Evolutionary conservation across 1,139 yeast genomes (phyloP).

Genomic region (Pichia inconspicua): DNA sequence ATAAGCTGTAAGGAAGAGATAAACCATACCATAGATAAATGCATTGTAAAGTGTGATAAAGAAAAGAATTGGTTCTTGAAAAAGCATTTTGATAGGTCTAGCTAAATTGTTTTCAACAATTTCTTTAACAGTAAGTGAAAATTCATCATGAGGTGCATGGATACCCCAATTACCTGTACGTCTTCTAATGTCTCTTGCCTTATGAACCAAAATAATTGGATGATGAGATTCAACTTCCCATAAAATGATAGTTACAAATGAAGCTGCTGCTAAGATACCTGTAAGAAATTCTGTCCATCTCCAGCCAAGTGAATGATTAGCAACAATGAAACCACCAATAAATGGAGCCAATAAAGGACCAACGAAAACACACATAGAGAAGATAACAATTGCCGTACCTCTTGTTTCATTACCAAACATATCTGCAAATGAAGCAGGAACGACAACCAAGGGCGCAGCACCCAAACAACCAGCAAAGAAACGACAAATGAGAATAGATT

Average conservation of each 20-base stretch:
- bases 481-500: conserved; percentile 63
- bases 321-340: conserved; percentile 55
- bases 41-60: conserved; percentile 69
- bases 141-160: conserved; percentile 75
- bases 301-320: conserved; percentile 55
- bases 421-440: conserved; percentile 79
- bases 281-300: conserved; percentile 67
- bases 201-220: conserved; percentile 48
- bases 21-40: conserved; percentile 76
- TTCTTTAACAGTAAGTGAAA: conserved; percentile 35
- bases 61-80: conserved; percentile 66
- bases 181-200: conserved; percentile 55
- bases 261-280: conserved; percentile 49
- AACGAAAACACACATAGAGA: conserved; percentile 58
- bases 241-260: conserved; percentile 31
- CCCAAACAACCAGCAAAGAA: conserved; percentile 73
- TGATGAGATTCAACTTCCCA: conserved; percentile 60
- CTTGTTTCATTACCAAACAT: conserved; percentile 52
- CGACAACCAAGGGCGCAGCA: conserved; percentile 75
- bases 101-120: conserved; percentile 61
- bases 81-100: conserved; percentile 63
- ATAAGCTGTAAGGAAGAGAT: conserved; percentile 68
- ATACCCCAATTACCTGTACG: conserved; percentile 70
- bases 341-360: conserved; percentile 77
- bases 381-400: conserved; percentile 63